These are phyloP conservation scores for Sindora glabra DNA, from an alignment of 306 rosid species.

Conservation along the genomic window DNA sequence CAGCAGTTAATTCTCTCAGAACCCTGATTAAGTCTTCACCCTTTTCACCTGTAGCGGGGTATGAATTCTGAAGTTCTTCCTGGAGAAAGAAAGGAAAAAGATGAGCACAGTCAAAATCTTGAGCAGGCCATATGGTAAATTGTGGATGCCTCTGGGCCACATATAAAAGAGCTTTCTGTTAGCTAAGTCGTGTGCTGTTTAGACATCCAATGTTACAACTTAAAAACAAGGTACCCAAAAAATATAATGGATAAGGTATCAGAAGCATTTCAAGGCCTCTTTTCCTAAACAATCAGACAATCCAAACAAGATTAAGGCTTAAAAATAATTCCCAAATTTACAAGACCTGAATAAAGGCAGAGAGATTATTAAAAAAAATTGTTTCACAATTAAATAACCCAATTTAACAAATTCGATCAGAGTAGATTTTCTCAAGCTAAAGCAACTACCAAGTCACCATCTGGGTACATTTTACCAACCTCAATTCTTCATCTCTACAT, in stretches of 20 bases:
- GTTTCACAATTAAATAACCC: neutral
- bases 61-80: constrained; percentile 60
- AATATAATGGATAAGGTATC: too few relatives aligned
- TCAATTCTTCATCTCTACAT: neutral
- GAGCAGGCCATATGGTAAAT: neutral
- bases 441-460: neutral
- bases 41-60: constrained; percentile 54
- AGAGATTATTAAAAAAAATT: too few relatives aligned
- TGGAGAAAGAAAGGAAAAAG: constrained; percentile 6
- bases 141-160: neutral
- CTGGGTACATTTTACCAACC: neutral
- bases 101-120: neutral
- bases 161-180: neutral
- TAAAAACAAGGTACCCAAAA: too few relatives aligned
- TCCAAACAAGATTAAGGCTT: neutral
- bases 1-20: constrained; percentile 74
- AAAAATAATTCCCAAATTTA: neutral
- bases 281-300: neutral
- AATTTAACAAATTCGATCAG: neutral
- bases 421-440: neutral
- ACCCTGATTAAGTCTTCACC: constrained; percentile 81
- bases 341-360: neutral
- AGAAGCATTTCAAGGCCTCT: too few relatives aligned
- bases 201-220: too few relatives aligned
- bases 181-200: too few relatives aligned